Evolutionary conservation across 192 early-diverging fungal genomes (phyloP), one percentile per base, ranked within the genome.

Genomic region (Mortierella hygrophila): DNA sequence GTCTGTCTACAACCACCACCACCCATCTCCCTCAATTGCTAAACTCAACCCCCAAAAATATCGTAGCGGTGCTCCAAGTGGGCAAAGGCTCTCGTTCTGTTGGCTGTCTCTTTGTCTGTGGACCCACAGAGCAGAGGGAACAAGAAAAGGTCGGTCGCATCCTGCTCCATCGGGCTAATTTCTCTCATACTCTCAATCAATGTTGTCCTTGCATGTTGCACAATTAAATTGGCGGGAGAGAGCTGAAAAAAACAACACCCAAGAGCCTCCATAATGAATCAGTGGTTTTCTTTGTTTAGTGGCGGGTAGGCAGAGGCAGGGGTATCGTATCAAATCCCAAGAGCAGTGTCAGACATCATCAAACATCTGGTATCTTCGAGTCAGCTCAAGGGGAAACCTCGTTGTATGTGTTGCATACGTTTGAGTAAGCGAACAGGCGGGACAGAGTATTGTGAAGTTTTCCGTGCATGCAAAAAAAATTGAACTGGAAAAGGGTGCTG

Each of bases 141-240:
- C n/a, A n/a, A 57, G 26, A 57, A 60, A 60, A 60, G 10, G 57
- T 65, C 26, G 29, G 60, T 65, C 11, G 26, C 29, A 32, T 32
- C n/a, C 60, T 65, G 29, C 13, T 65, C 60, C 60, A 65, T 65
- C 60, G 60, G 60, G 60, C 26, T 65, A 65, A 65, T 65, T 65
- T 65, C 26, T 13, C 60, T 26, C n/a, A 6, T 6, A 32, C 60
- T 65, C 13, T 26, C 60, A 29, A 29, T 32, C 26, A 26, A 29
- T 65, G 60, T 1, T 65, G 60, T 16, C 15, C 3, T 32, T 35
- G 60, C 60, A 35, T 65, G 60, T 32, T 65, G 60, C 60, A 65
- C 26, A 65, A 65, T 32, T 65, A 65, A 65, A 65, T 65, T 65
- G 60, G 60, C 60, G 60, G 60, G 60, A 65, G 60, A 65, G 60